Conservation (phyloP, 1,284 basidiomycete genomes). For the Inonotus obliquus region DNA sequence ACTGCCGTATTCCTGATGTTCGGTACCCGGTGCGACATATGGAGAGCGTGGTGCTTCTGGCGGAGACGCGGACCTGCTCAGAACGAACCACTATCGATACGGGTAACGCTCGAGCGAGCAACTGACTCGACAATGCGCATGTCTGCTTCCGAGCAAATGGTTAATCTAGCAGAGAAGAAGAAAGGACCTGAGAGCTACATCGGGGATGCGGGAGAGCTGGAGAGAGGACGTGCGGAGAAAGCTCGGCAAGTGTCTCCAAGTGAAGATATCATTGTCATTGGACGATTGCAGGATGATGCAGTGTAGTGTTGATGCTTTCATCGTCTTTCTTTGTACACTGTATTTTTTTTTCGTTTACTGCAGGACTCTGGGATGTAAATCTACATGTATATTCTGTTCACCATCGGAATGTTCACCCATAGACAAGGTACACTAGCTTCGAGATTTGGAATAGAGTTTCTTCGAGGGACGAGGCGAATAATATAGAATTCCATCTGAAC, state of each 20-base stretch:
- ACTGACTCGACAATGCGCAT: neutral
- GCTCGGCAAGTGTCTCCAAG: neutral
- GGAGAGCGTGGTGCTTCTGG: constrained; percentile 14
- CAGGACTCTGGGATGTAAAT: too few species aligned
- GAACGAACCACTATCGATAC: neutral
- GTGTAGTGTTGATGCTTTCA: neutral
- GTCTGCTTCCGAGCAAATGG: neutral
- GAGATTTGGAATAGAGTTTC: too few species aligned
- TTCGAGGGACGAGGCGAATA: too few species aligned
- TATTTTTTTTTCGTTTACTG: neutral
- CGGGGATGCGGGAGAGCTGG: neutral
- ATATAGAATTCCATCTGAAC: too few species aligned
- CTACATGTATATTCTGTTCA: too few species aligned
- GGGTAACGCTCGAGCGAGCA: neutral
- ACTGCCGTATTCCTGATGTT: constrained; percentile 16
- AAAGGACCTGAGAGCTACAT: neutral
- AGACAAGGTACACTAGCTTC: too few species aligned
- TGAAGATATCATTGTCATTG: neutral
- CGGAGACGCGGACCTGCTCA: neutral
- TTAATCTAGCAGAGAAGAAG: neutral
- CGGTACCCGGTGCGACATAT: constrained; percentile 13
- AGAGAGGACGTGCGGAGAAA: neutral
- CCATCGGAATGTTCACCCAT: too few species aligned
- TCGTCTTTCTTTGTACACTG: neutral
- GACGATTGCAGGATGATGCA: neutral